Conservation (phyloP, 345 rosid species). For the Bruguiera sexangula region DNA sequence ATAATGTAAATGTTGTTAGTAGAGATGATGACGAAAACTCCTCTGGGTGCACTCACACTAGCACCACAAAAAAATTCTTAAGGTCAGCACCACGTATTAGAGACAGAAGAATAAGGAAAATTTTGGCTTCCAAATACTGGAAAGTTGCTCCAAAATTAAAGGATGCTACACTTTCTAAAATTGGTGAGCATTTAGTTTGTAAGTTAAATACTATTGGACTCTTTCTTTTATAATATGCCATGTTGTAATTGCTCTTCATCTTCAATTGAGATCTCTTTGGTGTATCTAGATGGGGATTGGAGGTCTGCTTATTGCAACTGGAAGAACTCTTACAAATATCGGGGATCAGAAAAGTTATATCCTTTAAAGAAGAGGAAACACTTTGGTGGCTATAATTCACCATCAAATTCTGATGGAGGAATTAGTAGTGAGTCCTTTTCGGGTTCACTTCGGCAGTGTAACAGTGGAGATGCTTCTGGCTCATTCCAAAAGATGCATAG, state of each 20-base stretch:
- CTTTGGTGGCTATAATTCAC: conserved; percentile 45
- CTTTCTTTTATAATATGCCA: conserved; percentile 3
- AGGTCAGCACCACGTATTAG: conserved; percentile 70
- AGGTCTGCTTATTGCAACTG: conserved; percentile 50
- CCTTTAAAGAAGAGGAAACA: conserved; percentile 89
- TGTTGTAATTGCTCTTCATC: conserved; percentile 1
- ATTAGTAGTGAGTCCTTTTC: conserved; percentile 35
- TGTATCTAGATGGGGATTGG: conserved; percentile 52
- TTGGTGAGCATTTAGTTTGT: conserved; percentile 41
- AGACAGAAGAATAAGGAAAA: conserved; percentile 80
- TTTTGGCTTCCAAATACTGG: conserved; percentile 76
- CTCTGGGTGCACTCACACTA: conserved; percentile 64
- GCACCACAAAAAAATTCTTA: conserved; percentile 47
- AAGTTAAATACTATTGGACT: neutral
- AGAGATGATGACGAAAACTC: conserved; percentile 90
- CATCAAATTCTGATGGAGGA: conserved; percentile 50
- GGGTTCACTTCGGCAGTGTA: conserved; percentile 44
- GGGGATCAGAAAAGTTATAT: conserved; percentile 65
- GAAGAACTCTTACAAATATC: conserved; percentile 48
- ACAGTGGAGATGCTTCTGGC: conserved; percentile 34
- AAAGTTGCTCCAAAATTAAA: conserved; percentile 56
- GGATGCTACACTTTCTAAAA: conserved; percentile 42
- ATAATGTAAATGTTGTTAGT: conserved; percentile 61
- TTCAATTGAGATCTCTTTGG: neutral
- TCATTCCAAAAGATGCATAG: conserved; percentile 37